These are phyloP conservation scores for Astragalus membranaceus DNA, from an alignment of 306 rosid genomes.

Conservation along the genomic window DNA sequence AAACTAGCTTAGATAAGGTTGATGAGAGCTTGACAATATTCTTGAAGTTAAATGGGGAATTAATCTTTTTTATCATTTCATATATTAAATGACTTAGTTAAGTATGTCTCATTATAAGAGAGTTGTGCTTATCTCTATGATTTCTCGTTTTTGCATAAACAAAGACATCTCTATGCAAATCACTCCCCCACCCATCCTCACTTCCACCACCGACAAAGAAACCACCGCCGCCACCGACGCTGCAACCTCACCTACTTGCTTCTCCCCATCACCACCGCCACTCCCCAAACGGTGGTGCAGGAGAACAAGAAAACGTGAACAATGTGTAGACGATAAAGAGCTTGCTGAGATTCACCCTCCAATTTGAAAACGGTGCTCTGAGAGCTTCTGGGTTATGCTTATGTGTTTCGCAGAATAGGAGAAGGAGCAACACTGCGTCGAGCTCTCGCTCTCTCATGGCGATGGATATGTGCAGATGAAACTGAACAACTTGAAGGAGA, in stretches of 20 bases:
- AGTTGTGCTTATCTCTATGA: too few species aligned
- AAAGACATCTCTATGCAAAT: conserved; percentile 80
- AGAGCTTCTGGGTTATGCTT: conserved; percentile 50
- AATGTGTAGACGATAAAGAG: conserved; percentile 25
- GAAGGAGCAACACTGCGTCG: conserved; percentile 65
- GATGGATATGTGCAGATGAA: conserved; percentile 16
- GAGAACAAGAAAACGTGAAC: conserved; percentile 26
- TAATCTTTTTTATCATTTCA: background rate
- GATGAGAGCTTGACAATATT: conserved; percentile 9
- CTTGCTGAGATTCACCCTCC: too few species aligned
- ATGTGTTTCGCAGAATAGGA: conserved; percentile 67
- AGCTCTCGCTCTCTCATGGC: conserved; percentile 37
- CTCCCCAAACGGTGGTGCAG: conserved; percentile 19
- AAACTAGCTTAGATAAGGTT: background rate
- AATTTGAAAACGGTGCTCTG: conserved; percentile 21
- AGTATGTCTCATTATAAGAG: too few species aligned
- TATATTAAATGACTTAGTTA: too few species aligned
- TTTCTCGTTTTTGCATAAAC: too few species aligned
- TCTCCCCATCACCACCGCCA: background rate
- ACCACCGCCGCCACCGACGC: conserved; percentile 48
- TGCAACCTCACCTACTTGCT: conserved; percentile 39
- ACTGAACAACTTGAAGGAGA: too few species aligned
- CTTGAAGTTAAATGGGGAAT: background rate
- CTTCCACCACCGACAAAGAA: conserved; percentile 49
- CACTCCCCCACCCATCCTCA: conserved; percentile 39